phyloP scores from a whole-genome alignment of 169 alveolate genomes.

The Cryptosporidium viatorum region DNA sequence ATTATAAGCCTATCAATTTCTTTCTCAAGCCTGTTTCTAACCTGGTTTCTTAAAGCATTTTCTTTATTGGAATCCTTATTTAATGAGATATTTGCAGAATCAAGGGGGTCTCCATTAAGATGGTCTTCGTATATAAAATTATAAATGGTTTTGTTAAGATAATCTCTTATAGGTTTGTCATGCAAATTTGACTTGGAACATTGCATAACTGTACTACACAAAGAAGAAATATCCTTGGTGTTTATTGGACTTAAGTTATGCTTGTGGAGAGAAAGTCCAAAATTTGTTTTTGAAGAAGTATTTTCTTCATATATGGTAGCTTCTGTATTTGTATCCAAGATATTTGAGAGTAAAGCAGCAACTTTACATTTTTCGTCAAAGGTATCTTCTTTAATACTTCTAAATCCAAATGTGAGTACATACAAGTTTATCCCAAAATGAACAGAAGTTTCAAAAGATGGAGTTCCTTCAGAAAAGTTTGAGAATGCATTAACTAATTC shows the following conservation, averaged over 20 bases:
- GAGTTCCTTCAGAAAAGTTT: background rate
- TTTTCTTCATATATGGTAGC: conserved; percentile 37
- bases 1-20: conserved; percentile 19
- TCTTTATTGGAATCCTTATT: background rate
- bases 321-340: conserved; percentile 29
- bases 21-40: conserved; percentile 7
- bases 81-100: background rate
- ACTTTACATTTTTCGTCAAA: conserved; percentile 35
- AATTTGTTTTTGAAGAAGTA: conserved; percentile 21
- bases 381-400: conserved; percentile 11
- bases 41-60: background rate
- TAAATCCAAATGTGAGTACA: conserved; percentile 36
- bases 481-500: conserved; percentile 18
- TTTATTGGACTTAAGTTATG: conserved; percentile 40
- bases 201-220: conserved; percentile 16
- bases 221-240: background rate
- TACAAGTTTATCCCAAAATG: conserved; percentile 31
- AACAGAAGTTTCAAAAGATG: conserved; percentile 43
- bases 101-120: conserved; percentile 27
- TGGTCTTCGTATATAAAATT: conserved; percentile 27
- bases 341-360: conserved; percentile 45
- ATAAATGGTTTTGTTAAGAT: conserved; percentile 18
- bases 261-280: conserved; percentile 18
- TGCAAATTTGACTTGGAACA: background rate
- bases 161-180: background rate